phyloP scores from a whole-genome alignment of 192 early-diverging fungal genomes.

The Coemansia sp. region DNA sequence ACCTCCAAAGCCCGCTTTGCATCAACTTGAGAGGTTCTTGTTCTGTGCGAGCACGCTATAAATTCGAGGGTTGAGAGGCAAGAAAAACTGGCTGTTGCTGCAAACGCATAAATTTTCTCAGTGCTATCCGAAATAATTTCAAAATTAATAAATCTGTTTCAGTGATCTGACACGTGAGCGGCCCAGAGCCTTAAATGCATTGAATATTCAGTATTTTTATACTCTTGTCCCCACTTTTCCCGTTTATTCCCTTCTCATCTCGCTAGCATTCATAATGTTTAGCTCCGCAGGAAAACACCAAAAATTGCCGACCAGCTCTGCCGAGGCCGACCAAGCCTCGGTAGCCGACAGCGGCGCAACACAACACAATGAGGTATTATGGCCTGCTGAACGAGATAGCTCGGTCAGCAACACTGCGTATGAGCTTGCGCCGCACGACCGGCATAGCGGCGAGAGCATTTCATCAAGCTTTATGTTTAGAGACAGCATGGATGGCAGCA shows the following conservation, averaged over 20 bases:
- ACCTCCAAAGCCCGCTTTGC: conserved; percentile 3
- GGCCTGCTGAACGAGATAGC: not conserved
- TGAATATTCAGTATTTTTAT: no score
- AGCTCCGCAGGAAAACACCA: conserved; percentile 14
- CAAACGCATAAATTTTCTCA: no score
- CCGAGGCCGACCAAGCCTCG: conserved; percentile 7
- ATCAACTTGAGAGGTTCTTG: conserved; percentile 1
- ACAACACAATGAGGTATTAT: not conserved
- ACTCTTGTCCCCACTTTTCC: not conserved
- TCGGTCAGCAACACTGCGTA: conserved; percentile 9
- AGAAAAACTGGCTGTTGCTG: no score
- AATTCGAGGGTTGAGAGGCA: no score
- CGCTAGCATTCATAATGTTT: conserved; percentile 8
- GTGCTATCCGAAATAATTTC: no score
- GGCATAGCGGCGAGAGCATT: conserved; percentile 9
- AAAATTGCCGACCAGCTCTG: conserved; percentile 5
- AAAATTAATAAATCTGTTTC: no score
- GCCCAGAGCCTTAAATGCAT: no score
- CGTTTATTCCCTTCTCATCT: not conserved
- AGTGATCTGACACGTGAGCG: no score
- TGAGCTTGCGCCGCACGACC: conserved; percentile 12
- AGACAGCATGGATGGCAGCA: not conserved
- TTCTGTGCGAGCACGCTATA: not conserved
- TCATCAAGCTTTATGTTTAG: conserved; percentile 3
- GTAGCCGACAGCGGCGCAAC: not conserved